Evolutionary conservation across 2,329 filamentous ascomycete species (phyloP).

Genomic region (Scedosporium dehoogii): DNA sequence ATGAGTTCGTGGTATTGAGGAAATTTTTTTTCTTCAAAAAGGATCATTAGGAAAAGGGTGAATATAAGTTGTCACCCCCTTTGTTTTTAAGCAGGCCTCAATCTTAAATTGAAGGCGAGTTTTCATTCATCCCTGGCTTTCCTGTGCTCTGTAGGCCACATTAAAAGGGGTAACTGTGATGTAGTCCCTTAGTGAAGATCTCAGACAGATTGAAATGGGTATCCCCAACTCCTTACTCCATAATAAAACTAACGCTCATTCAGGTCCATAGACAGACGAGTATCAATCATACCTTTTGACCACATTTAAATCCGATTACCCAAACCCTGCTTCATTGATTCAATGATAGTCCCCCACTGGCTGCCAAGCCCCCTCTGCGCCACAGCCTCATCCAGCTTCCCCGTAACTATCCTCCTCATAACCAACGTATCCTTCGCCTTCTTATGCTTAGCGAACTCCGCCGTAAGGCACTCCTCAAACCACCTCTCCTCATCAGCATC

Average conservation of each 20-base stretch:
- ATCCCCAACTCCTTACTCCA: not conserved
- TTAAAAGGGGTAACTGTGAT: not conserved
- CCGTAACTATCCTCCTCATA: conserved; percentile 62
- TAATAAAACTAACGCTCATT: not conserved
- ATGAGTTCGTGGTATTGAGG: not conserved
- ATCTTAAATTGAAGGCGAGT: not conserved
- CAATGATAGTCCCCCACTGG: conserved; percentile 38
- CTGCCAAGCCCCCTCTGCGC: conserved; percentile 31
- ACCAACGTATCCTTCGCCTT: conserved; percentile 64
- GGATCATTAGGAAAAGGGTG: not conserved
- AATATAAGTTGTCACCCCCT: not conserved
- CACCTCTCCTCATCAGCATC: conserved; percentile 60
- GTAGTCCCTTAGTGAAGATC: not conserved
- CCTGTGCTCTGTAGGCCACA: not conserved
- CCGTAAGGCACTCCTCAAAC: conserved; percentile 60
- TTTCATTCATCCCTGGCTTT: not conserved
- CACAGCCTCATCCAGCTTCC: conserved; percentile 41
- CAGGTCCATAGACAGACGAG: not conserved
- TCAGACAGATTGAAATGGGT: not conserved
- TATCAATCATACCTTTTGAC: not conserved
- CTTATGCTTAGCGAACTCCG: conserved; percentile 53
- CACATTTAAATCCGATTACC: conserved; percentile 7
- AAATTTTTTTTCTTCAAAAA: not conserved
- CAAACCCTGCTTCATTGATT: conserved; percentile 39
- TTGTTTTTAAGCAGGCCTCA: not conserved